These are phyloP conservation scores for Breviolum minutum DNA, from an alignment of 73 alveolate species.

Conservation along the genomic window DNA sequence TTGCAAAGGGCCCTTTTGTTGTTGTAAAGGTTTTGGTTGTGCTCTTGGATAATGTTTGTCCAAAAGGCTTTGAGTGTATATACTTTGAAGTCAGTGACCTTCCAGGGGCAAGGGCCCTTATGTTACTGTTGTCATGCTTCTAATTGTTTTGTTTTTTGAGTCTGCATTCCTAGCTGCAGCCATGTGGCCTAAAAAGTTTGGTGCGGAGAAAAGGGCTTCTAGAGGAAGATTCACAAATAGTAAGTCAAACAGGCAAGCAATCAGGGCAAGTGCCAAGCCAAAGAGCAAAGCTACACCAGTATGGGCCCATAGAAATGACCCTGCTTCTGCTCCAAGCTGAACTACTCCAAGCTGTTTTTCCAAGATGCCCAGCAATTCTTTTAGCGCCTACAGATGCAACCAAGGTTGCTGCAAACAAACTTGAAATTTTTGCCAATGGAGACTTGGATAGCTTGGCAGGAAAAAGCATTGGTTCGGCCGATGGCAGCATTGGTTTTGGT, in stretches of 20 bases:
- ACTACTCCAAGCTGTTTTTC: too few relatives aligned
- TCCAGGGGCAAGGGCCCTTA: not conserved
- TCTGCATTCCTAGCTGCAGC: not conserved
- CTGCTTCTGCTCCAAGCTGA: too few relatives aligned
- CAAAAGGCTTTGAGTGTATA: not conserved
- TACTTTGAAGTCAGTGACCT: not conserved
- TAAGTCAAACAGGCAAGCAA: not conserved
- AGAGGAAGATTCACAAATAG: not conserved
- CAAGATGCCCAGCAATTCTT: too few relatives aligned
- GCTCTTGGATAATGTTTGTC: not conserved
- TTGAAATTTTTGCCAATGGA: too few relatives aligned
- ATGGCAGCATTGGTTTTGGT: too few relatives aligned
- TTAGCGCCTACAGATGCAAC: too few relatives aligned
- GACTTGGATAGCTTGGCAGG: too few relatives aligned
- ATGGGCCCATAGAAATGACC: too few relatives aligned
- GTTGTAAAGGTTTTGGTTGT: not conserved
- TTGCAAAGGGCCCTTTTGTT: not conserved
- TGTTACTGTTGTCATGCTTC: too few relatives aligned
- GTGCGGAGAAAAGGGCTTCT: not conserved
- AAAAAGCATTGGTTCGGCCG: too few relatives aligned
- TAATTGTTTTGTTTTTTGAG: not conserved
- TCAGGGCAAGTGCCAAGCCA: not conserved
- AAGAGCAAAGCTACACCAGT: not conserved
- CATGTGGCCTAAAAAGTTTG: not conserved
- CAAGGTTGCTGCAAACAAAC: too few relatives aligned